phyloP scores from a whole-genome alignment of 2,329 filamentous ascomycete species.

The Fusarium euwallaceae region DNA sequence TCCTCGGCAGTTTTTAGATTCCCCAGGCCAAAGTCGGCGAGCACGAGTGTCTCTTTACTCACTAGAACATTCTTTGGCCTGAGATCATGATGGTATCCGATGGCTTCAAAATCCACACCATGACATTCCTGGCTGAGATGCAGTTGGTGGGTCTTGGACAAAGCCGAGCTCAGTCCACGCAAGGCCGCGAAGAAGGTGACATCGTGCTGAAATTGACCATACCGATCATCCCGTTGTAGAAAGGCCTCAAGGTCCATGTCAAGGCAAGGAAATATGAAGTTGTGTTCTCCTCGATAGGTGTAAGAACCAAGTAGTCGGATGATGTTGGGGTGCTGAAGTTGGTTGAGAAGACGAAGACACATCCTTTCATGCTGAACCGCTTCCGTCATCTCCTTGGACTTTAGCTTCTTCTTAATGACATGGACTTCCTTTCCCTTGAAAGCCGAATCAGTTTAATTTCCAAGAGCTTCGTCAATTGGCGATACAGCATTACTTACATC shows the following conservation, averaged over 20 bases:
- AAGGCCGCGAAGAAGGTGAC: not conserved
- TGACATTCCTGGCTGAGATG: not conserved
- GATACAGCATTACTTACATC: too few relatives aligned
- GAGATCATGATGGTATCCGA: constrained; percentile 1
- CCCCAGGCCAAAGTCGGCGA: not conserved
- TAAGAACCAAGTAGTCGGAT: not conserved
- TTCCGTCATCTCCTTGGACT: not conserved
- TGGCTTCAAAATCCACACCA: not conserved
- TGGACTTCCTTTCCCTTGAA: not conserved
- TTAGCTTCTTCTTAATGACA: not conserved
- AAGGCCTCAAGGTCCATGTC: not conserved
- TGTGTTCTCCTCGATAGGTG: not conserved
- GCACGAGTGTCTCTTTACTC: not conserved
- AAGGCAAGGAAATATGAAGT: not conserved
- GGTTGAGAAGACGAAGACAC: constrained; percentile 2
- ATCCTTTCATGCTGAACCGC: not conserved
- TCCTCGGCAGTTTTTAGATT: not conserved
- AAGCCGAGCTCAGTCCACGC: not conserved
- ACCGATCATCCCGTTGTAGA: not conserved
- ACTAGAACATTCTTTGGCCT: not conserved
- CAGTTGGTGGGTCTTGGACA: constrained; percentile 1
- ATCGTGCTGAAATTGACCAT: not conserved
- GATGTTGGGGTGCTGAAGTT: constrained; percentile 5
- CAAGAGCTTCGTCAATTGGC: too few relatives aligned
- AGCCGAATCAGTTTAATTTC: not conserved